Evolutionary conservation across 2,329 filamentous ascomycete species (phyloP).

Genomic region (Beauveria sp.): DNA sequence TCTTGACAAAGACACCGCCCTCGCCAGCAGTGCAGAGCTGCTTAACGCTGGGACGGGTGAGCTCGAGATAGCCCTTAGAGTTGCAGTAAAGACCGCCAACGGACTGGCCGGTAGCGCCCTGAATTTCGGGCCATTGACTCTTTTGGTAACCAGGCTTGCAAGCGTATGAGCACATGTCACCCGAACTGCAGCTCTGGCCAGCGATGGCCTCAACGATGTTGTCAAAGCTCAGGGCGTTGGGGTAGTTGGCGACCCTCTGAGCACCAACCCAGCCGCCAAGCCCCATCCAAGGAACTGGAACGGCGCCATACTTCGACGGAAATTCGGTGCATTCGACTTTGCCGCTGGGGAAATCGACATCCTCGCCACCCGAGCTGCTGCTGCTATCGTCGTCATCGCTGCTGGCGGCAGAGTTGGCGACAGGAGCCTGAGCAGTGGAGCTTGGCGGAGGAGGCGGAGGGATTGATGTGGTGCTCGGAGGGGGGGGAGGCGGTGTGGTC

Average conservation of each 20-base stretch:
- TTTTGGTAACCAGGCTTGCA: slow-evolving; percentile 91
- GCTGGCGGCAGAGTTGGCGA: slow-evolving; percentile 17
- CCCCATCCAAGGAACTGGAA: slow-evolving; percentile 60
- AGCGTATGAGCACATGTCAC: slow-evolving; percentile 81
- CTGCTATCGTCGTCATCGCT: slow-evolving; percentile 17
- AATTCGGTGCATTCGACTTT: slow-evolving; percentile 63
- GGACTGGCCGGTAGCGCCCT: slow-evolving; percentile 75
- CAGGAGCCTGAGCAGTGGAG: slow-evolving; percentile 8
- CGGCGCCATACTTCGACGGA: slow-evolving; percentile 73
- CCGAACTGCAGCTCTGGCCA: slow-evolving; percentile 52
- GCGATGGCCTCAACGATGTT: slow-evolving; percentile 57
- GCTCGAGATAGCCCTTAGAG: slow-evolving; percentile 60
- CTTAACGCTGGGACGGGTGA: slow-evolving; percentile 60
- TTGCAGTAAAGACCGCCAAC: slow-evolving; percentile 84
- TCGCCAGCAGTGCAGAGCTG: slow-evolving; percentile 70
- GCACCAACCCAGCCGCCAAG: slow-evolving; percentile 74
- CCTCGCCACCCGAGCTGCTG: slow-evolving; percentile 44
- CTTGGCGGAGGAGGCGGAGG: slow-evolving; percentile 17
- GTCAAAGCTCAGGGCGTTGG: slow-evolving; percentile 51
- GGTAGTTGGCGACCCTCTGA: slow-evolving; percentile 49
- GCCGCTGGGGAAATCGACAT: slow-evolving; percentile 67
- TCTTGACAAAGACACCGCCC: slow-evolving; percentile 64
- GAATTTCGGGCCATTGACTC: slow-evolving; percentile 74
- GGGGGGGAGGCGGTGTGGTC: slow-evolving; percentile 23
- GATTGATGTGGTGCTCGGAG: slow-evolving; percentile 19